Evolutionary conservation across 768 basidiomycete genomes (phyloP).

Genomic region (Lactarius pseudohatsudake): DNA sequence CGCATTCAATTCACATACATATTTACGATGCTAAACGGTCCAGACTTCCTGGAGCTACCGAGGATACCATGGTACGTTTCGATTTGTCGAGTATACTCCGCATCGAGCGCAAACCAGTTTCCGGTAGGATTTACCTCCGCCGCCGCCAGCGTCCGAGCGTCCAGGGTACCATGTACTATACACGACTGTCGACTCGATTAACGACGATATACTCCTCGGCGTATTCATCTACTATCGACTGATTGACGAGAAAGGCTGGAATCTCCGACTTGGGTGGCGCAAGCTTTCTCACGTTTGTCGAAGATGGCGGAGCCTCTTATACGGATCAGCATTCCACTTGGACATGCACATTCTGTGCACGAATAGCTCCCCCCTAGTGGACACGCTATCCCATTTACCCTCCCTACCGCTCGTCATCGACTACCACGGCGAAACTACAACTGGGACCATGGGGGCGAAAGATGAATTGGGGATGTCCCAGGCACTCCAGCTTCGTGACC

Average conservation of each 20-base stretch:
- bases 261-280: neutral
- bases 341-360: neutral
- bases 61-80: neutral
- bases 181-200: neutral
- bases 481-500: neutral
- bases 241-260: neutral
- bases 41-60: neutral
- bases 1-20: neutral
- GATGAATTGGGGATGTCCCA: neutral
- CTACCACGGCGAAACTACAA: neutral
- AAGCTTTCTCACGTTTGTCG: neutral
- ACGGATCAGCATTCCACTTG: neutral
- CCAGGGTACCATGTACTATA: neutral
- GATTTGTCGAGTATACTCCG: neutral
- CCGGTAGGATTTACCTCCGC: neutral
- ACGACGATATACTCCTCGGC: neutral
- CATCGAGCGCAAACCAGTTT: neutral
- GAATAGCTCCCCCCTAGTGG: neutral
- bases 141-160: neutral
- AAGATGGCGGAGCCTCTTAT: neutral
- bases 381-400: neutral
- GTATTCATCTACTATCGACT: neutral
- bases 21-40: neutral
- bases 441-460: neutral
- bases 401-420: neutral